These are phyloP conservation scores for Chlorella sp. DNA, from an alignment of 139 green algal genomes.

Conservation along the genomic window DNA sequence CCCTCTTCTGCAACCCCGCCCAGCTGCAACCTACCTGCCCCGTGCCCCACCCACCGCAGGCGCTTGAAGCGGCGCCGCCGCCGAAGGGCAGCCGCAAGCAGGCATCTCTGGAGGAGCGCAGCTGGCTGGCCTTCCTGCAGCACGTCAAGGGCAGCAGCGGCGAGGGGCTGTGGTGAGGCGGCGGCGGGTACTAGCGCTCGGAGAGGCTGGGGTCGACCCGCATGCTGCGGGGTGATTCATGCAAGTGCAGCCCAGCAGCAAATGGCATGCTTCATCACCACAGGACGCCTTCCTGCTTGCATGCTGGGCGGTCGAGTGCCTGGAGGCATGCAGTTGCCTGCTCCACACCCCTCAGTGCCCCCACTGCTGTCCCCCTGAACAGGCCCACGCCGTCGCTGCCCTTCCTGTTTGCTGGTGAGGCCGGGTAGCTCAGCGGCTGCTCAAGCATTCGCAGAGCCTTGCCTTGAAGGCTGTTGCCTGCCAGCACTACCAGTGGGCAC, in stretches of 20 bases:
- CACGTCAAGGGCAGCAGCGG: conserved; percentile 32
- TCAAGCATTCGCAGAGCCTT: too few species aligned
- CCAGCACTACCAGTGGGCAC: neutral
- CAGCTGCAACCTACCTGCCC: neutral
- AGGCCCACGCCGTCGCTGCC: conserved; percentile 6
- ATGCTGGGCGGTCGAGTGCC: too few species aligned
- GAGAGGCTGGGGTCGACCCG: too few species aligned
- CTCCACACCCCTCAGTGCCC: too few species aligned
- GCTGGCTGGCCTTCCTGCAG: conserved; percentile 30
- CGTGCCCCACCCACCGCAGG: neutral
- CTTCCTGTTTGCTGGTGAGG: conserved; percentile 23
- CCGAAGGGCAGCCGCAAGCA: conserved; percentile 12
- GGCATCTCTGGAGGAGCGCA: conserved; percentile 10
- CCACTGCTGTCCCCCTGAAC: neutral
- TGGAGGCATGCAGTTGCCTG: too few species aligned
- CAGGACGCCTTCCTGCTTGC: too few species aligned
- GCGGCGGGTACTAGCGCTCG: too few species aligned
- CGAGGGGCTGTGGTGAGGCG: conserved; percentile 11
- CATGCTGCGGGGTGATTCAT: too few species aligned
- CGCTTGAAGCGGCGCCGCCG: neutral
- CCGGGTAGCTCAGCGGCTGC: neutral
- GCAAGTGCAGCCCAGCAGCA: too few species aligned
- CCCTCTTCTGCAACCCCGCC: too few species aligned
- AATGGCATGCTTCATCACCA: too few species aligned
- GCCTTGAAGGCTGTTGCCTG: too few species aligned